phyloP scores from a whole-genome alignment of 2,329 filamentous ascomycete genomes.

The Paecilomyces dactylethromorphus region DNA sequence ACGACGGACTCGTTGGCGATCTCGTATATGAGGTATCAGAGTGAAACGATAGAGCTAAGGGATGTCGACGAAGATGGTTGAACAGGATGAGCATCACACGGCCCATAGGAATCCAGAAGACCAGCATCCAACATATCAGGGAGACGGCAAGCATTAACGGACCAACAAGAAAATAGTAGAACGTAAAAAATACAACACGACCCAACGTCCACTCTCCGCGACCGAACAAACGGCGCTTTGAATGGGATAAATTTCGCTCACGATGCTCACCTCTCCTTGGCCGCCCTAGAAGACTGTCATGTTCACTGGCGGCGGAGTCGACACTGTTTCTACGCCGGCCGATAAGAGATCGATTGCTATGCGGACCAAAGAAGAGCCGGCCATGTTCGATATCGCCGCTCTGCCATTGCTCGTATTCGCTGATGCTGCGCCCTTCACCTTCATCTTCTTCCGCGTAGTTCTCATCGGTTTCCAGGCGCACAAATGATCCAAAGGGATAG shows the following conservation, averaged over 20 bases:
- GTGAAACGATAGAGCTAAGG: constrained; percentile 87
- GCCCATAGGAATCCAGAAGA: constrained; percentile 98
- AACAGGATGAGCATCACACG: constrained; percentile 86
- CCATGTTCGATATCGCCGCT: constrained; percentile 95
- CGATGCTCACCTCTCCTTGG: constrained; percentile 46
- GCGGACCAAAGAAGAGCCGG: constrained; percentile 88
- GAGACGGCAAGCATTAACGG: constrained; percentile 82
- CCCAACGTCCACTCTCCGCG: constrained; percentile 94
- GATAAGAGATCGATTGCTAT: constrained; percentile 66
- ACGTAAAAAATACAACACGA: constrained; percentile 88
- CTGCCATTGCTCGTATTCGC: constrained; percentile 99
- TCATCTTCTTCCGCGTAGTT: constrained; percentile 91
- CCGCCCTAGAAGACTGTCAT: constrained; percentile 76
- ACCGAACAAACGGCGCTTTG: constrained; percentile 85
- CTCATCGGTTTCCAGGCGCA: constrained; percentile 88
- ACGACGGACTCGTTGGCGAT: constrained; percentile 62
- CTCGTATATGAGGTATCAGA: constrained; percentile 73
- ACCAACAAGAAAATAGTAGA: constrained; percentile 90
- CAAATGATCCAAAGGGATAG: constrained; percentile 95
- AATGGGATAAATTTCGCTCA: constrained; percentile 36
- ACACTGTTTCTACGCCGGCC: constrained; percentile 82
- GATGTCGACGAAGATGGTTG: constrained; percentile 86
- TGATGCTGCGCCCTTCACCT: constrained; percentile 92
- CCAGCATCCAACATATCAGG: constrained; percentile 86
- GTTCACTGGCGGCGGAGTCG: constrained; percentile 74